Evolutionary conservation across 805 yeast genomes (phyloP).

Genomic region (Saccharomycopsis lassenensis): DNA sequence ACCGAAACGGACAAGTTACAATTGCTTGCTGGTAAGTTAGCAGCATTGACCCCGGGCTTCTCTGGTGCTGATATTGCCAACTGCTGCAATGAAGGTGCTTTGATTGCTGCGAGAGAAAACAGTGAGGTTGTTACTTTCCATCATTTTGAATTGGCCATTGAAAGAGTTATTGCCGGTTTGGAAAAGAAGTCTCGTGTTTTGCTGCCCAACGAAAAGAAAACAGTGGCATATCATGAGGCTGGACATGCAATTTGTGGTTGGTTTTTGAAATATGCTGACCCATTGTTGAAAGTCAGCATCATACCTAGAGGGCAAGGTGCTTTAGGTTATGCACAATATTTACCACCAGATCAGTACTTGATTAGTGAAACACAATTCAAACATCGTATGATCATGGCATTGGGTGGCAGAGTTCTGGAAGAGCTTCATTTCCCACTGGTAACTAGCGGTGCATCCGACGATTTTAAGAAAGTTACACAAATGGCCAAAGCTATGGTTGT

Average conservation of each 20-base stretch:
- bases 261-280: slow-evolving; percentile 82
- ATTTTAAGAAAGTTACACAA: slow-evolving; percentile 80
- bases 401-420: slow-evolving; percentile 89
- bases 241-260: slow-evolving; percentile 97
- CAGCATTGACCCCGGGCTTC: slow-evolving; percentile 90
- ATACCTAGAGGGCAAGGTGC: slow-evolving; percentile 95
- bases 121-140: slow-evolving; percentile 47
- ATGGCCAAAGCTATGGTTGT: slow-evolving; percentile 89
- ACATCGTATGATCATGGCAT: slow-evolving; percentile 87
- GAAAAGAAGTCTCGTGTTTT: slow-evolving; percentile 76
- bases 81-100: slow-evolving; percentile 89
- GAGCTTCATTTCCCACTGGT: slow-evolving; percentile 80
- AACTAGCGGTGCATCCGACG: slow-evolving; percentile 88
- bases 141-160: slow-evolving; percentile 89
- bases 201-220: slow-evolving; percentile 67
- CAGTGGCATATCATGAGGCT: slow-evolving; percentile 92
- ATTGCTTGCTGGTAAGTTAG: slow-evolving; percentile 68
- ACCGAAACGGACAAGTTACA: slow-evolving; percentile 36
- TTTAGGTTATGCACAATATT: slow-evolving; percentile 89
- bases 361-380: slow-evolving; percentile 63
- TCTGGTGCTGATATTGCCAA: slow-evolving; percentile 96
- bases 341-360: slow-evolving; percentile 82
- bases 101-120: slow-evolving; percentile 78
- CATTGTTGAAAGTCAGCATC: slow-evolving; percentile 83
- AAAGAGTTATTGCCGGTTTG: slow-evolving; percentile 89